Percentiles rank a stretch among this genome's conserved stretches.
Conservation (phyloP, 139 green algal genomes). For the Chlamydomonas schloesseri region DNA sequence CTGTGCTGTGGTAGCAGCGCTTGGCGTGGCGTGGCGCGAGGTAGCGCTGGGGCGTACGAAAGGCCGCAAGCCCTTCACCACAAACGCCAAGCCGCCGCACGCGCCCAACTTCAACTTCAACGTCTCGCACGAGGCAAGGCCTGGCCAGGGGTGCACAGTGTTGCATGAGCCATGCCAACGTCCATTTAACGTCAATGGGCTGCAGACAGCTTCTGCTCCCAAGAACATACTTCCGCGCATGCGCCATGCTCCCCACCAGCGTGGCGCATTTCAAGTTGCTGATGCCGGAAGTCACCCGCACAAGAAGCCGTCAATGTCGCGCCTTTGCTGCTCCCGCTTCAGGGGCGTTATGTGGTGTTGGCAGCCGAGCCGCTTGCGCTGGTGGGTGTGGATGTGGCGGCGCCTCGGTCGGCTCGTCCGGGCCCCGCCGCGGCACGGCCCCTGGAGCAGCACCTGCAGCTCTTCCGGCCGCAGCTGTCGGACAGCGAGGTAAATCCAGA, state of each 20-base stretch:
- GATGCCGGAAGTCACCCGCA: no score
- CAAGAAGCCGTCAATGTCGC: no score
- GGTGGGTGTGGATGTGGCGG: constrained; percentile 41
- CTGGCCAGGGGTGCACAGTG: neutral
- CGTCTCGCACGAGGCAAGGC: constrained; percentile 55
- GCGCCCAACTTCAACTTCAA: constrained; percentile 54
- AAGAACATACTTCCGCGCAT: no score
- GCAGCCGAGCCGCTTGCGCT: constrained; percentile 29
- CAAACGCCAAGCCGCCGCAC: constrained; percentile 8
- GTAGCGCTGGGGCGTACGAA: constrained; percentile 1
- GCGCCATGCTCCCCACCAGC: no score
- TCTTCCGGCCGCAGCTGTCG: constrained; percentile 21
- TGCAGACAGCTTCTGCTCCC: no score
- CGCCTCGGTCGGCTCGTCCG: neutral
- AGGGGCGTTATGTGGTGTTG: constrained; percentile 52
- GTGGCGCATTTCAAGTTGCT: no score
- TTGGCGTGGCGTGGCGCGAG: neutral
- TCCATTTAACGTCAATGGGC: no score
- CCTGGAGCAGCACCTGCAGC: neutral
- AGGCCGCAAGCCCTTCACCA: constrained; percentile 43
- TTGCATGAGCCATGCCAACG: no score
- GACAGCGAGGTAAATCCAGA: neutral
- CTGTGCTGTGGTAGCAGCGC: neutral
- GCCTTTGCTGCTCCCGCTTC: neutral
- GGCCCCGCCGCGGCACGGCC: neutral